A percentile compares a stretch with the other conserved stretches of the same genome.
Evolutionary conservation across 805 yeast genomes (phyloP).

Genomic region (Metschnikowia chrysomelidarum): DNA sequence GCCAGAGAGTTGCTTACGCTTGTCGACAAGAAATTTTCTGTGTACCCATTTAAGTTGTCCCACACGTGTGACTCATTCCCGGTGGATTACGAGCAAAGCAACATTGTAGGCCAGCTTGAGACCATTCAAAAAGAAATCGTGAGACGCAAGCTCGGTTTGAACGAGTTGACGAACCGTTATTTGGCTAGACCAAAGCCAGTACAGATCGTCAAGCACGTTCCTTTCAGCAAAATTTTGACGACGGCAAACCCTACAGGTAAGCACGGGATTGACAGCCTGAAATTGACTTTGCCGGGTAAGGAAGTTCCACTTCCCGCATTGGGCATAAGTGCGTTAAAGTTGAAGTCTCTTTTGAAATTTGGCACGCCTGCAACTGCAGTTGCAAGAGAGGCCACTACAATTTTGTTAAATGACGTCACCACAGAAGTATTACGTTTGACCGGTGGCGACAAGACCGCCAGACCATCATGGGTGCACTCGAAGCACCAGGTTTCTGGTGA

Average conservation of each 20-base stretch:
- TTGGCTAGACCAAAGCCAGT: slow-evolving; percentile 73
- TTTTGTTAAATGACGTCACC: slow-evolving; percentile 49
- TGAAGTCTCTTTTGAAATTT: slow-evolving; percentile 57
- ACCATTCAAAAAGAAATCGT: slow-evolving; percentile 52
- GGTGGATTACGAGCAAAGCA: slow-evolving; percentile 35
- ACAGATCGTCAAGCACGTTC: slow-evolving; percentile 68
- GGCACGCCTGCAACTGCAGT: slow-evolving; percentile 51
- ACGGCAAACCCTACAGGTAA: slow-evolving; percentile 65
- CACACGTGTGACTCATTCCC: slow-evolving; percentile 68
- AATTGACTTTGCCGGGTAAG: slow-evolving; percentile 67
- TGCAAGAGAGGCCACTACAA: slow-evolving; percentile 78
- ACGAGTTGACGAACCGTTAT: slow-evolving; percentile 78
- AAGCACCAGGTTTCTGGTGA: slow-evolving; percentile 57
- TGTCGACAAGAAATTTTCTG: slow-evolving; percentile 74
- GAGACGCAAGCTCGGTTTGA: slow-evolving; percentile 68
- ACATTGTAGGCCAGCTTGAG: slow-evolving; percentile 41
- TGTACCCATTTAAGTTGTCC: slow-evolving; percentile 86
- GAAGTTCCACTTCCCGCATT: slow-evolving; percentile 74
- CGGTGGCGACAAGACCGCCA: slow-evolving; percentile 68
- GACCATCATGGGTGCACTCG: slow-evolving; percentile 89
- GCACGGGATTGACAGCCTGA: slow-evolving; percentile 63
- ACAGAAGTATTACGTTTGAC: slow-evolving; percentile 72
- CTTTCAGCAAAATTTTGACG: slow-evolving; percentile 62
- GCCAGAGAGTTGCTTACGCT: slow-evolving; percentile 68
- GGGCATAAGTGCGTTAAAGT: slow-evolving; percentile 66